These are phyloP conservation scores for Orbilia quercus DNA, from an alignment of 2,329 filamentous ascomycete species.

Conservation along the genomic window DNA sequence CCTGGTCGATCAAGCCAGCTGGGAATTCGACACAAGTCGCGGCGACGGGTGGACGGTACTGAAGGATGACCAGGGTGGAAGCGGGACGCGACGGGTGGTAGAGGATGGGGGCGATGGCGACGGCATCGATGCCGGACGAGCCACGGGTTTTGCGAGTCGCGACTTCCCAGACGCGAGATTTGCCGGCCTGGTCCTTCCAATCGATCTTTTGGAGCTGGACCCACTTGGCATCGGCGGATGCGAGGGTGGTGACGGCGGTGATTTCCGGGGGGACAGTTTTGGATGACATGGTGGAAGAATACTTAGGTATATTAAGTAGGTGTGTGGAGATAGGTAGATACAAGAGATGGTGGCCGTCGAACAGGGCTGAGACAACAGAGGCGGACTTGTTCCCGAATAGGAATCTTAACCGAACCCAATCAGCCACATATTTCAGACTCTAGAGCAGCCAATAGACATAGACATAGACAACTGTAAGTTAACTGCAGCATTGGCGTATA, in stretches of 20 bases:
- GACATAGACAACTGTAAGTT: too few relatives aligned
- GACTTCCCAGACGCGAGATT: slow-evolving; percentile 67
- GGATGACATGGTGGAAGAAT: slow-evolving; percentile 62
- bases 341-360: too few relatives aligned
- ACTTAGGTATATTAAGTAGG: not conserved
- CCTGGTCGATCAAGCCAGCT: slow-evolving; percentile 71
- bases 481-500: too few relatives aligned
- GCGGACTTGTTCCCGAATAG: too few relatives aligned
- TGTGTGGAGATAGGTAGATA: not conserved
- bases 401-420: too few relatives aligned
- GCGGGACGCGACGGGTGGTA: slow-evolving; percentile 65
- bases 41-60: slow-evolving; percentile 72
- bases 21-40: slow-evolving; percentile 72
- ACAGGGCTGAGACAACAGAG: too few relatives aligned
- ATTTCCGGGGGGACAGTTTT: slow-evolving; percentile 66
- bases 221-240: slow-evolving; percentile 69
- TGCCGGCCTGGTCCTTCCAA: slow-evolving; percentile 66
- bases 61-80: slow-evolving; percentile 70
- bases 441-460: too few relatives aligned
- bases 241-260: slow-evolving; percentile 66
- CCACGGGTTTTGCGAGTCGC: slow-evolving; percentile 68
- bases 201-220: slow-evolving; percentile 69
- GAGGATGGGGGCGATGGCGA: slow-evolving; percentile 70
- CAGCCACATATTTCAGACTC: too few relatives aligned
- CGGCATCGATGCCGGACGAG: slow-evolving; percentile 70